A percentile compares a stretch with the other conserved stretches of the same genome.
Evolutionary conservation across 1,139 yeast genomes (phyloP).

Genomic region (Sugiyamaella japonica): DNA sequence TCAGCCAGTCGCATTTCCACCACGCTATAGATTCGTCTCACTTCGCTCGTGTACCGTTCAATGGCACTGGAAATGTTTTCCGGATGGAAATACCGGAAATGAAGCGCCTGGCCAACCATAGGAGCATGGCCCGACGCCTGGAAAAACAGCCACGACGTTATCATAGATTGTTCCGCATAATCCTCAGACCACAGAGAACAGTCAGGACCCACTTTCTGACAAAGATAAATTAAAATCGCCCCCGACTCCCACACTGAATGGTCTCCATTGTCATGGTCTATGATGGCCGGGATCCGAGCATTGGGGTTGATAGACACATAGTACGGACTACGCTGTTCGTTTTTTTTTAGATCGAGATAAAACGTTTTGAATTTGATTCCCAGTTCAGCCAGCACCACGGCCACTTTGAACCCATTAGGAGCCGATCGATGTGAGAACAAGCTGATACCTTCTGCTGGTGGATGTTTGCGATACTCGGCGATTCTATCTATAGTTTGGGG

Average conservation of each 20-base stretch:
- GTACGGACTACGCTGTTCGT: slow-evolving; percentile 92
- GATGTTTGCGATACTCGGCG: slow-evolving; percentile 70
- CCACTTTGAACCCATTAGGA: slow-evolving; percentile 95
- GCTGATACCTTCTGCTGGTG: slow-evolving; percentile 82
- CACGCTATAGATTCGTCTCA: slow-evolving; percentile 89
- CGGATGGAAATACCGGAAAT: slow-evolving; percentile 87
- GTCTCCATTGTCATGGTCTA: slow-evolving; percentile 80
- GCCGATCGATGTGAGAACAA: slow-evolving; percentile 89
- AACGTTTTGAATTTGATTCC: slow-evolving; percentile 78
- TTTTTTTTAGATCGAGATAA: slow-evolving; percentile 79
- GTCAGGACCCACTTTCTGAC: slow-evolving; percentile 62
- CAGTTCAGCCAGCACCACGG: slow-evolving; percentile 82
- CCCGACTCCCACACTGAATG: slow-evolving; percentile 94
- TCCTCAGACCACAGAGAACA: slow-evolving; percentile 82
- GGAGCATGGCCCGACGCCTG: slow-evolving; percentile 98
- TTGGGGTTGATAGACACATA: slow-evolving; percentile 90
- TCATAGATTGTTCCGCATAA: slow-evolving; percentile 79
- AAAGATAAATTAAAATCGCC: slow-evolving; percentile 75
- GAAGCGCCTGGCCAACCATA: slow-evolving; percentile 96
- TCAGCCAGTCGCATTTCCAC: slow-evolving; percentile 95
- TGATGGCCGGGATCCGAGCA: slow-evolving; percentile 91
- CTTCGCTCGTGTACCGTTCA: slow-evolving; percentile 90
- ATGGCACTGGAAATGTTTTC: slow-evolving; percentile 86
- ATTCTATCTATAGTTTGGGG: slow-evolving; percentile 48
- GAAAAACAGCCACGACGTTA: slow-evolving; percentile 86